phyloP scores from a whole-genome alignment of 768 basidiomycete species.

The Daedalea quercina region DNA sequence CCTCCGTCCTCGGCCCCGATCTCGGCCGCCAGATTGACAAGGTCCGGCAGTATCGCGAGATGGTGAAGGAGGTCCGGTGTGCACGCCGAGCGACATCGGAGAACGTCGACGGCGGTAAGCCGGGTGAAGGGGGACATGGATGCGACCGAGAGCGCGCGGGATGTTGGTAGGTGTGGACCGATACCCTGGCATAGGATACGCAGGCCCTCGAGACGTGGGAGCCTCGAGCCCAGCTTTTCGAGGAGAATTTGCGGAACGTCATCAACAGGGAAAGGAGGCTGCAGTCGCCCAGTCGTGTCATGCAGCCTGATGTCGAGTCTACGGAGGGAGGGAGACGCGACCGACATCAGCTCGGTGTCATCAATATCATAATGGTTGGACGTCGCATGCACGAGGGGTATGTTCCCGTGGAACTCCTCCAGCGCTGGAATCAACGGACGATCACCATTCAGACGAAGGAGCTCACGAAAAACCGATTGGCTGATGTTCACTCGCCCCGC shows the following conservation, averaged over 20 bases:
- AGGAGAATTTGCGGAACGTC: background rate
- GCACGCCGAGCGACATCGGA: background rate
- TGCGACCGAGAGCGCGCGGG: background rate
- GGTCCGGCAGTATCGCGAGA: background rate
- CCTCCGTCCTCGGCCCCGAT: background rate
- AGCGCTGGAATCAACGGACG: background rate
- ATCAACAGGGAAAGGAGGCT: background rate
- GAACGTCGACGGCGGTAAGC: background rate
- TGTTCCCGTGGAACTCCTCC: background rate
- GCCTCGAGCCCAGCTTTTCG: background rate
- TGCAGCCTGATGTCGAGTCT: background rate
- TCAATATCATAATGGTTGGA: background rate
- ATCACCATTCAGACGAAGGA: background rate
- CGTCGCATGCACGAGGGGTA: background rate
- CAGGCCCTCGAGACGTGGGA: background rate
- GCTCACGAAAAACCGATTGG: background rate
- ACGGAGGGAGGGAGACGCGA: background rate
- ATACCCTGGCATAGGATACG: background rate
- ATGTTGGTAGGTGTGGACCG: background rate
- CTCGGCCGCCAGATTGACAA: background rate
- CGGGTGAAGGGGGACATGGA: background rate
- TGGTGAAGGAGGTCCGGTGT: background rate
- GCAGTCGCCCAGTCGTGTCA: background rate
- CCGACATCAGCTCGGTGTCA: background rate
- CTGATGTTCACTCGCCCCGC: background rate